Evolutionary conservation across 2,329 filamentous ascomycete species (phyloP), one percentile per base, ranked within the genome.

Genomic region (Colletotrichum sp.): DNA sequence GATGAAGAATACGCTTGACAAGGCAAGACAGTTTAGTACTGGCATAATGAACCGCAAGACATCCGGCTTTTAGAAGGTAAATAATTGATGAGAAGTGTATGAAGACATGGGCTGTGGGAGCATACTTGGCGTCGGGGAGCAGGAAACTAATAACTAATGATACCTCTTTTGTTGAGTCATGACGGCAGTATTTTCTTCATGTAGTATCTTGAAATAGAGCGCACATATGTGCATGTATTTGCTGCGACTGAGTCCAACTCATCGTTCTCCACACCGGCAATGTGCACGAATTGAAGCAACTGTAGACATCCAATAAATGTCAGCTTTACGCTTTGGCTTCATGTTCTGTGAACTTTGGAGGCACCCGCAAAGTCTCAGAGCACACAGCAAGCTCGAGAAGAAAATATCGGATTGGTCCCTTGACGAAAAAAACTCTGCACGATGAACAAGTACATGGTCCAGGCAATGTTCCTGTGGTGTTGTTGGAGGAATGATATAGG

Each of bases 1-100:
- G 6, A 76, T 76, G 74, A 76, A 76, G 55, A 76, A 76, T 8
- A 76, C 74, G 36, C 52, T 76, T n/a, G 74, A 71, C 14, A 76
- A 75, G 34, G 74, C 74, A 24, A 76, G 59, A 32, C 74, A 76
- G 34, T 75, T 76, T 10, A 76, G 74, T 26, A 76, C 71, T 7
- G 74, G 74, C 2, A 76, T 76, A 8, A 71, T 76, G 60, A 76
- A 76, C 18, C 74, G 74, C 36, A 76, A 73, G 61, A 9, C 74
- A 30, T 76, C 74, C n/a, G 74, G 74, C 21, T 65, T 76, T 34
- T 76, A 32, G 68, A 8, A 52, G 2, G 16, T 26, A 66, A 34
- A 28, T 52, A 30, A 14, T 18, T 24, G n/a, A 24, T 13, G 39
- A 16, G 64, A 26, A n/a, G 14, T 57, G 28, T 67, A 34, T 2